Percentiles rank a stretch among this genome's conserved stretches.
Evolutionary conservation across 2,329 filamentous ascomycete genomes (phyloP).

Genomic region (Colletotrichum ledebouriae): DNA sequence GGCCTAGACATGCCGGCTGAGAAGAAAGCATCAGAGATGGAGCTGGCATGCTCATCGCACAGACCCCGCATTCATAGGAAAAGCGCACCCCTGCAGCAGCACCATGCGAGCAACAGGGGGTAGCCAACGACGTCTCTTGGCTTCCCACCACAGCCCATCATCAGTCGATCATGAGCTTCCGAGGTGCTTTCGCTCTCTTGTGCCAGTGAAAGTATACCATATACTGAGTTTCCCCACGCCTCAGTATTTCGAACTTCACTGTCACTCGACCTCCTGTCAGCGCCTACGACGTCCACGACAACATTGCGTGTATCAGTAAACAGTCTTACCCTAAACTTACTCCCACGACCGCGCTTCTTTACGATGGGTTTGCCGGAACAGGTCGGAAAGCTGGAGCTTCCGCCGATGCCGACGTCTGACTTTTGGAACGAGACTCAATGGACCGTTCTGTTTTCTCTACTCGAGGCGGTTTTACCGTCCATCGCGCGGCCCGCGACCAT

Average conservation of each 20-base stretch:
- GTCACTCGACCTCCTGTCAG: slow-evolving; percentile 1
- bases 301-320: not conserved
- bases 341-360: not conserved
- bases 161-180: slow-evolving; percentile 43
- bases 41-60: slow-evolving; percentile 30
- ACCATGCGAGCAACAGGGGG: slow-evolving; percentile 35
- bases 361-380: slow-evolving; percentile 32
- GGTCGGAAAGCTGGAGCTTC: slow-evolving; percentile 27
- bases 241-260: not conserved
- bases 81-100: slow-evolving; percentile 37
- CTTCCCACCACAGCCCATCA: slow-evolving; percentile 11
- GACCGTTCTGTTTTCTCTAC: slow-evolving; percentile 65
- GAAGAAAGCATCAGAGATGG: slow-evolving; percentile 11
- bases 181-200: slow-evolving; percentile 29
- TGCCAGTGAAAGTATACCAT: slow-evolving; percentile 29
- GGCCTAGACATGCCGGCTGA: slow-evolving; percentile 17
- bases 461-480: slow-evolving; percentile 73
- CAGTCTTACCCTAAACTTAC: too few relatives aligned
- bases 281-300: too few relatives aligned
- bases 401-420: slow-evolving; percentile 45
- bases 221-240: slow-evolving; percentile 28
- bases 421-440: slow-evolving; percentile 66
- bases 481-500: slow-evolving; percentile 60
- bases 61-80: slow-evolving; percentile 36
- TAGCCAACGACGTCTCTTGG: slow-evolving; percentile 27